Evolutionary conservation across 78 protist genomes (phyloP), one percentile per base, ranked within the genome.

Genomic region (Dictyostelium citrinum): DNA sequence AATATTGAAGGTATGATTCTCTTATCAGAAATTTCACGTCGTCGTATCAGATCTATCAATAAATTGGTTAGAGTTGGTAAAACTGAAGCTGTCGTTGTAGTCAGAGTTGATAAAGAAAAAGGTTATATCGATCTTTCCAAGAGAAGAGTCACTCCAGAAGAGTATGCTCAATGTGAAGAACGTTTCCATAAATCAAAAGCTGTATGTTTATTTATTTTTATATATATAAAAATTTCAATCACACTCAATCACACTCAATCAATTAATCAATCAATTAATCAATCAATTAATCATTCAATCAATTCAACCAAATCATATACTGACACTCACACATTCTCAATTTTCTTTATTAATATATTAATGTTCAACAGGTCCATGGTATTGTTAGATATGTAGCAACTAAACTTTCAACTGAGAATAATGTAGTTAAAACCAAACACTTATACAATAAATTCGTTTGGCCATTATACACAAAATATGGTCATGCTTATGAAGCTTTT

Each of bases 81-180:
- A 29, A 64, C 74, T n/a, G 99, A 98, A 92, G 98, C 95, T 12
- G 99, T 97, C 46, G 95, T 95, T 17, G 99, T 99, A 0, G 93
- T 99, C 58, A 97, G 99, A 39, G 99, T 99, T 58, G 99, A 99
- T 90, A 41, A 92, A 82, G 99, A 98, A 37, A 98, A 99, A 91
- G 99, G 99, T 14, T 99, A 99, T 90, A 98, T 99, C 58, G 99
- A 99, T 93, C 79, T 99, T 6, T 98, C 99, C 27, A 99, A 99
- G 95, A 84, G 98, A 29, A 93, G 98, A 35, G 99, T 99, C 31
- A 80, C 97, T 10, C 91, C 96, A 14, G 98, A 98, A 71, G 99
- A 98, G 20, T 91, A 96, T n/a, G 45, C 14, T 5, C 75, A 90
- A 79, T 85, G 95, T 74, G 99, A 98, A 71, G 98, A 97, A 81